A percentile compares a stretch with the other conserved stretches of the same genome.
These are phyloP conservation scores for Dalbergia cultrata DNA, from an alignment of 306 rosid genomes.

Conservation along the genomic window DNA sequence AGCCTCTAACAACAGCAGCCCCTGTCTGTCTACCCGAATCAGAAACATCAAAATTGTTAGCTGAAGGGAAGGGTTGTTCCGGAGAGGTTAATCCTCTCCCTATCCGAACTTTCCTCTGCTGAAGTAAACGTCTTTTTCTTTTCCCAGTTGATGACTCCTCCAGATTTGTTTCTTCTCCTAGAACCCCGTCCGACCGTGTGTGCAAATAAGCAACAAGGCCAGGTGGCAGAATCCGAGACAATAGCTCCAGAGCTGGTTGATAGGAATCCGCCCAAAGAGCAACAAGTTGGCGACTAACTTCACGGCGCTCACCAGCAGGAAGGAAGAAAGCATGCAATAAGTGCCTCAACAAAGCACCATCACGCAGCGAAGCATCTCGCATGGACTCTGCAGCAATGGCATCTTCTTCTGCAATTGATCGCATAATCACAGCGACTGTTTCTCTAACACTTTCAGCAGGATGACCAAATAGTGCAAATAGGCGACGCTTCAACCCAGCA, in stretches of 20 bases:
- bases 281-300: conserved; percentile 96
- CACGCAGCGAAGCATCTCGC: conserved; percentile 99
- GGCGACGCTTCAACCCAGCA: conserved; percentile 97
- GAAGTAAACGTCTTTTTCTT: conserved; percentile 91
- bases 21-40: conserved; percentile 70
- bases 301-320: conserved; percentile 91
- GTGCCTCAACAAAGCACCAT: conserved; percentile 98
- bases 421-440: conserved; percentile 96
- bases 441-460: conserved; percentile 98
- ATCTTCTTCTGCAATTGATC: conserved; percentile 99
- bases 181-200: conserved; percentile 84
- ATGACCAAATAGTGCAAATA: conserved; percentile 98
- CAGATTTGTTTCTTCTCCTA: conserved; percentile 66
- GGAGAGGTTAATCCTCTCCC: conserved; percentile 82
- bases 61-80: conserved; percentile 76
- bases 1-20: conserved; percentile 54
- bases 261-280: conserved; percentile 99
- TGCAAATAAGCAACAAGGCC: conserved; percentile 99
- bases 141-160: conserved; percentile 76
- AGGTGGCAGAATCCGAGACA: conserved; percentile 97
- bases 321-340: conserved; percentile 90
- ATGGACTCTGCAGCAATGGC: conserved; percentile 99
- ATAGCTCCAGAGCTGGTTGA: conserved; percentile 88
- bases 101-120: conserved; percentile 78
- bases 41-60: conserved; percentile 68